Conservation (phyloP, 2,329 filamentous ascomycete genomes). For the Colletotrichum kahawae region DNA sequence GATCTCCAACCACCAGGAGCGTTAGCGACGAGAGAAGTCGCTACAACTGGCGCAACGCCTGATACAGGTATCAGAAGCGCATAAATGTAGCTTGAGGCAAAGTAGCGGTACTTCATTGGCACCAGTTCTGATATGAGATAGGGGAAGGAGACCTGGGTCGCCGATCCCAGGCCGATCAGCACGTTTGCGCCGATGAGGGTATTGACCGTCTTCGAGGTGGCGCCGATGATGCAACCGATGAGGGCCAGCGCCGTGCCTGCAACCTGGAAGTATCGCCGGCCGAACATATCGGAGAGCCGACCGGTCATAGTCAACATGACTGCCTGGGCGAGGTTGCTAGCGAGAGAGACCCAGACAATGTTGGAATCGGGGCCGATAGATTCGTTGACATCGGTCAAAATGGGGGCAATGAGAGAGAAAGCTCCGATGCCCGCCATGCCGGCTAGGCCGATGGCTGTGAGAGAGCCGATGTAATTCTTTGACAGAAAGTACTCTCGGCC, state of each 20-base stretch:
- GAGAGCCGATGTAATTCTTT: background rate
- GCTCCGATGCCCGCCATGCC: background rate
- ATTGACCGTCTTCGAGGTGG: slow-evolving; percentile 4
- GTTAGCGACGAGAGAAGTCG: background rate
- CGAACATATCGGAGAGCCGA: background rate
- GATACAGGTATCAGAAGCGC: background rate
- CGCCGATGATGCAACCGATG: background rate
- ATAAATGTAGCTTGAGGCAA: background rate
- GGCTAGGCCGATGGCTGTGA: background rate
- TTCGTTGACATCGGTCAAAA: background rate
- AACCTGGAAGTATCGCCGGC: background rate
- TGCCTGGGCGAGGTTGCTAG: background rate
- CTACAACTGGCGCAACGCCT: background rate
- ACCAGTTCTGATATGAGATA: slow-evolving; percentile 25
- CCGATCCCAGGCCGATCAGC: slow-evolving; percentile 18
- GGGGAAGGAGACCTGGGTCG: slow-evolving; percentile 22
- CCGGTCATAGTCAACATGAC: background rate
- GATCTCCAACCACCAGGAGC: slow-evolving; percentile 21
- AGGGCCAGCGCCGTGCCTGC: background rate
- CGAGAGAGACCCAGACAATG: background rate
- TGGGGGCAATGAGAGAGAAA: background rate
- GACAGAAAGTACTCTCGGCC: background rate
- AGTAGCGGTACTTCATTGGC: slow-evolving; percentile 23
- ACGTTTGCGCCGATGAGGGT: slow-evolving; percentile 25
- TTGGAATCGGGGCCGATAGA: background rate